Conservation (phyloP, 148 eudicot genomes). For the Rhododendron ovatum region DNA sequence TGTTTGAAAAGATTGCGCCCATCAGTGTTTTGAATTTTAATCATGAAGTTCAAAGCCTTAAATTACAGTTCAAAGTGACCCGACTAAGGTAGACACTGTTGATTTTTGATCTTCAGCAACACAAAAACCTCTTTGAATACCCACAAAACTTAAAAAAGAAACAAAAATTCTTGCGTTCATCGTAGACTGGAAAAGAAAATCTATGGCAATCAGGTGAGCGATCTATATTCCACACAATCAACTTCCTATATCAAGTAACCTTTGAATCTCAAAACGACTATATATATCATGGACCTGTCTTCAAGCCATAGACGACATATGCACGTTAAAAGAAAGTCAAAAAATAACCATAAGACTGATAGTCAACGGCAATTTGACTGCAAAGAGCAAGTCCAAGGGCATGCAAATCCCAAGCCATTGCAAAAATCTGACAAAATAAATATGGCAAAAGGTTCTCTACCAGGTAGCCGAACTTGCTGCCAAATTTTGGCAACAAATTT, state of each 20-base stretch:
- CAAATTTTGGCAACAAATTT: background rate
- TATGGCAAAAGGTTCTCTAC: background rate
- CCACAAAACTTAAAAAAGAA: background rate
- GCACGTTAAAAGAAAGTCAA: background rate
- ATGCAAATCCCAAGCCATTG: background rate
- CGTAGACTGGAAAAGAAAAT: background rate
- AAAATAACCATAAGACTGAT: background rate
- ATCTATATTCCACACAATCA: background rate
- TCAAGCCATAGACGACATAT: background rate
- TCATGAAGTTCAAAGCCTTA: background rate
- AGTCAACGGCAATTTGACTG: background rate
- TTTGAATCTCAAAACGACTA: background rate
- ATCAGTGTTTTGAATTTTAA: background rate
- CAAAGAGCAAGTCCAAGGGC: background rate
- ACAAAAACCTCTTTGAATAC: background rate
- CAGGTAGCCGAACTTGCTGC: background rate
- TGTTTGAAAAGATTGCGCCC: background rate
- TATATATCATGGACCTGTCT: background rate
- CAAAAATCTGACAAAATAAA: background rate
- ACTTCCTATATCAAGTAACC: background rate
- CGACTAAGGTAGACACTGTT: background rate
- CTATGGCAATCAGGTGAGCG: background rate
- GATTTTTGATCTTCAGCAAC: background rate
- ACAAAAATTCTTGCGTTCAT: background rate
- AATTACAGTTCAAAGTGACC: background rate